Base-by-base conservation (phyloP, 352 stramenopile genomes). In the Globisporangium recalcitrans region DNA sequence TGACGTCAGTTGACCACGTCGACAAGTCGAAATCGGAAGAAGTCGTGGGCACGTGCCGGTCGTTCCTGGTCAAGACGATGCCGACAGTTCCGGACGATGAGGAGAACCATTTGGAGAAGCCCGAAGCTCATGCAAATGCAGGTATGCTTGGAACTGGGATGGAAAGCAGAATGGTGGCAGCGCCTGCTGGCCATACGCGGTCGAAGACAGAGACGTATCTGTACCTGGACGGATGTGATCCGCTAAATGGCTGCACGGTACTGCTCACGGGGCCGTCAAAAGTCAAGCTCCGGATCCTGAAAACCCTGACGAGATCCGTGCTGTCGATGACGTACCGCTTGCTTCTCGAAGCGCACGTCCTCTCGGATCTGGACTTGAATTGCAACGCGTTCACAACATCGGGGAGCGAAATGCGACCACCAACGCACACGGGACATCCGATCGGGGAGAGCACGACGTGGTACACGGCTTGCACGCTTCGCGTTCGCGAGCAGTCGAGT, bases 261-360 rank as follows among this genome's bases (percentile, higher is more conserved):
- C 71, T 98, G 38, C 80, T 99, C 42, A 90, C 93, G 26, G 97
- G 97, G 1, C 88, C 82, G 27, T 91, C 79, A 52, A 94, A 95
- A 52, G 66, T 66, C 26, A 87, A 91, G 24, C 75, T 99, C 7
- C 90, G 93, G n/a, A 51, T 97, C 40, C 78, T 99, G 7, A 99
- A 99, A 71, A 63, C 72, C 44, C 77, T 98, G 21, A 87, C 97
- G 46, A 78, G 83, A 13, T 90, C 90, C 22, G 79, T 98, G 9
- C 78, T 99, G 9, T 93, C 87, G 36, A 90, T 96, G 60, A 91
- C 96, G 11, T 99, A 99, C 74, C 97, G 97, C 61, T 75, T 98
- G 22, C 88, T 97, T 27, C 84, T 99, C 22, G 96, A 99, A 70
- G 96, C 95, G 6, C 87, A 95, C 57, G 97, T 98, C 56, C 74